A percentile compares a stretch with the other conserved stretches of the same genome.
Conservation (phyloP, 2,329 filamentous ascomycete species). For the Penicillium sumatraense region DNA sequence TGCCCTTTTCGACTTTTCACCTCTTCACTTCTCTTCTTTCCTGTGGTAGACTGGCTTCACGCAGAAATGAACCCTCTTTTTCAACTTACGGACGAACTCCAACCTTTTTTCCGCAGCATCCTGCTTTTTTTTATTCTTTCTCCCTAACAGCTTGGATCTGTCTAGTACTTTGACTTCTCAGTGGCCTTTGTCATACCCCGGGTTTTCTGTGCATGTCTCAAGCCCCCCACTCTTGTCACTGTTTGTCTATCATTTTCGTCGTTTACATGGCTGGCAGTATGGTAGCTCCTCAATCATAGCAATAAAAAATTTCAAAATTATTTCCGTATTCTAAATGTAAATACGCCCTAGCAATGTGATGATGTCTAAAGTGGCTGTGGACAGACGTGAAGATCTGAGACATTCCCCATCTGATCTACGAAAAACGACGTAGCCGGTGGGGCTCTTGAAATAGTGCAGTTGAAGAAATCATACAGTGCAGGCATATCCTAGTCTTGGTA, state of each 20-base stretch:
- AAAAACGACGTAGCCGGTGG: neutral
- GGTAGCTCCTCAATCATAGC: slow-evolving; percentile 12
- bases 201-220: slow-evolving; percentile 25
- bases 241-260: slow-evolving; percentile 7
- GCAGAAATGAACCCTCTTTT: neutral
- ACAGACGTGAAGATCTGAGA: neutral
- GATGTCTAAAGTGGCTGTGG: slow-evolving; percentile 1
- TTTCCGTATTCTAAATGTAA: neutral
- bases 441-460: neutral
- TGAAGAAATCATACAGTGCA: neutral
- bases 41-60: slow-evolving; percentile 1
- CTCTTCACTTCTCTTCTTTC: slow-evolving; percentile 10
- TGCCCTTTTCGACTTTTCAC: slow-evolving; percentile 3
- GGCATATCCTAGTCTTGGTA: neutral
- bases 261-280: slow-evolving; percentile 18
- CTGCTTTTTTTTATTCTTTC: neutral
- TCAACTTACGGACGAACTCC: neutral
- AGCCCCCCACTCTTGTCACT: slow-evolving; percentile 16
- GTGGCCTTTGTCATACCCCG: slow-evolving; percentile 21
- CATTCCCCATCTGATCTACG: slow-evolving; percentile 1
- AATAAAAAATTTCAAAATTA: slow-evolving; percentile 10
- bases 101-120: neutral
- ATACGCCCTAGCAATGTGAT: neutral
- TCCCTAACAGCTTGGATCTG: slow-evolving; percentile 14
- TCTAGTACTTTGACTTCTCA: slow-evolving; percentile 12